phyloP scores from a whole-genome alignment of 2,329 filamentous ascomycete species.

The Verticillium longisporum region DNA sequence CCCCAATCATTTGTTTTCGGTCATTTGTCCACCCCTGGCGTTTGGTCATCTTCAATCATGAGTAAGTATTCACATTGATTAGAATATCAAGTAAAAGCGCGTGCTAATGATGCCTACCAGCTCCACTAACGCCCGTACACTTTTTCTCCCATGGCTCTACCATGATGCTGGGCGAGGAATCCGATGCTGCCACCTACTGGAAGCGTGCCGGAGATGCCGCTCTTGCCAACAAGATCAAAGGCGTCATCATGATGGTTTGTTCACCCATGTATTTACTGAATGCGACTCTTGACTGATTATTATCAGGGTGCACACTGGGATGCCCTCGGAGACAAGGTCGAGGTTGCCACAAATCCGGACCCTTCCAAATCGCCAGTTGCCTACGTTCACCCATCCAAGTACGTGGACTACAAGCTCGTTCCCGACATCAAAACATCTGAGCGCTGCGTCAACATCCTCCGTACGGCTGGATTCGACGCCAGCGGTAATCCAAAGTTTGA shows the following conservation, averaged over 20 bases:
- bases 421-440: slow-evolving; percentile 49
- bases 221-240: slow-evolving; percentile 50
- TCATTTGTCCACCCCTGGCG: not conserved
- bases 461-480: slow-evolving; percentile 45
- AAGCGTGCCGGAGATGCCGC: slow-evolving; percentile 58
- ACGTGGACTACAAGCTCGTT: slow-evolving; percentile 52
- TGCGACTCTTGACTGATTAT: too few species aligned
- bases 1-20: too few species aligned
- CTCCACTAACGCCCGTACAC: slow-evolving; percentile 45
- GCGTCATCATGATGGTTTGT: slow-evolving; percentile 57
- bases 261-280: slow-evolving; percentile 12
- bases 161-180: slow-evolving; percentile 65
- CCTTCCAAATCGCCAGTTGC: slow-evolving; percentile 58
- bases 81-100: not conserved
- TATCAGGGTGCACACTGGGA: slow-evolving; percentile 59
- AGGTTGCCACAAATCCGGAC: slow-evolving; percentile 53
- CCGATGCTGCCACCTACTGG: slow-evolving; percentile 56
- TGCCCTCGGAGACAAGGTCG: slow-evolving; percentile 44
- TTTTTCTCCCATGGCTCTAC: slow-evolving; percentile 67
- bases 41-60: not conserved
- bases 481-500: slow-evolving; percentile 49
- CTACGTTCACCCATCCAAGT: slow-evolving; percentile 60
- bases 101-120: not conserved
- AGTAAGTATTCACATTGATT: not conserved
- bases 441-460: slow-evolving; percentile 42